Evolutionary conservation across 257 asterid genomes (phyloP).

Genomic region (Przewalskia tangutica): DNA sequence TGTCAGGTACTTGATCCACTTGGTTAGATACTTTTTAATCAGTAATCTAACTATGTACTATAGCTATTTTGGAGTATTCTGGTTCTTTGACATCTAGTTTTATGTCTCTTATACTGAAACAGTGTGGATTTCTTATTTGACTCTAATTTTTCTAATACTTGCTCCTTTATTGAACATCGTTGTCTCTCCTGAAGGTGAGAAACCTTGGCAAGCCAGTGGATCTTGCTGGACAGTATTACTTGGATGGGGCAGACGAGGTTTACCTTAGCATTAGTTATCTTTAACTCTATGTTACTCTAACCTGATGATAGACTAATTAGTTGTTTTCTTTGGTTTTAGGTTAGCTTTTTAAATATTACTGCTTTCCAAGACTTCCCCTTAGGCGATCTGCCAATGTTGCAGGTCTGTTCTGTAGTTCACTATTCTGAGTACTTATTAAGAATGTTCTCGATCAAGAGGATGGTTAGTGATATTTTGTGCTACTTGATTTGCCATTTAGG

Average conservation of each 20-base stretch:
- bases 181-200: slow-evolving; percentile 58
- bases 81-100: neutral
- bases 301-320: neutral
- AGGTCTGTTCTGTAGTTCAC: slow-evolving; percentile 37
- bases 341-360: slow-evolving; percentile 88
- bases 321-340: slow-evolving; percentile 29
- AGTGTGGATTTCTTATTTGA: neutral
- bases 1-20: neutral
- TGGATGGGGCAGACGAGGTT: slow-evolving; percentile 99
- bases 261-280: slow-evolving; percentile 7
- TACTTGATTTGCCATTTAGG: slow-evolving; percentile 32
- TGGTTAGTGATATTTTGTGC: neutral
- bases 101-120: neutral
- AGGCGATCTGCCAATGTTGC: slow-evolving; percentile 90
- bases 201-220: slow-evolving; percentile 98
- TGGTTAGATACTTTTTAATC: neutral
- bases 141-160: neutral
- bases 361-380: slow-evolving; percentile 97
- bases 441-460: neutral
- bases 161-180: neutral
- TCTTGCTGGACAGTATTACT: slow-evolving; percentile 84
- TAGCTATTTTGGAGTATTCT: neutral
- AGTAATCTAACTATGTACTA: neutral
- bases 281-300: neutral
- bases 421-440: neutral